These are phyloP conservation scores for Sanguinoderma infundibulare DNA, from an alignment of 1,284 basidiomycete genomes.

Conservation along the genomic window DNA sequence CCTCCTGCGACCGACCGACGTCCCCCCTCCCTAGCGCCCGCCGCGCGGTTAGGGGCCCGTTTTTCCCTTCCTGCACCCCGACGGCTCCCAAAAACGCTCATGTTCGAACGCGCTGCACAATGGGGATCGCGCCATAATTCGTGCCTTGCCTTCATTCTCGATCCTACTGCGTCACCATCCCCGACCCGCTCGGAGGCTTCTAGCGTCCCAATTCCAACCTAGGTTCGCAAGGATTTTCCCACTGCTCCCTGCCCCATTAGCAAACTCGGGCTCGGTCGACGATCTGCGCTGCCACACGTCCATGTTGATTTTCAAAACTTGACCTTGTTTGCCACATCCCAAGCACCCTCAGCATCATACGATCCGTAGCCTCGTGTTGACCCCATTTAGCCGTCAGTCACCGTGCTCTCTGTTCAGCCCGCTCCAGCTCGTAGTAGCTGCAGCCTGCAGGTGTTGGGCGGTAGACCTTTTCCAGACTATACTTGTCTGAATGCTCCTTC, in stretches of 20 bases:
- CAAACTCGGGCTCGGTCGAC: neutral
- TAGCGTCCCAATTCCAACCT: neutral
- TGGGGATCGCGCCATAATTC: neutral
- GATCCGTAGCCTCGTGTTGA: neutral
- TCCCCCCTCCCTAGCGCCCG: too few species aligned
- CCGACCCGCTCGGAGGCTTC: neutral
- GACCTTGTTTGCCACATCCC: too few species aligned
- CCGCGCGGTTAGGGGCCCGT: too few species aligned
- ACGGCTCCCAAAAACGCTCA: neutral
- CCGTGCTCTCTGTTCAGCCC: too few species aligned
- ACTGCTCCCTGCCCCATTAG: too few species aligned
- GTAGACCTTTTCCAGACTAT: too few species aligned
- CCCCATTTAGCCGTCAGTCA: too few species aligned
- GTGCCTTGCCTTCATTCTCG: neutral
- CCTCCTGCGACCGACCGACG: too few species aligned
- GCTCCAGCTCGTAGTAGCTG: too few species aligned
- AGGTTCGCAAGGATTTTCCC: slow-evolving; percentile 1
- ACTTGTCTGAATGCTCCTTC: too few species aligned
- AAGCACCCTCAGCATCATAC: neutral
- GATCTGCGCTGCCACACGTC: neutral
- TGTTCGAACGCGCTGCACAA: neutral
- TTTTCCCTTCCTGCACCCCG: too few species aligned
- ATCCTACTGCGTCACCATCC: neutral
- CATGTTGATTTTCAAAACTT: neutral
- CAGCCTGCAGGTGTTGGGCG: too few species aligned